These are phyloP conservation scores for Paspalum notatum DNA, from an alignment of 176 grass and related monocot genomes.

Conservation along the genomic window DNA sequence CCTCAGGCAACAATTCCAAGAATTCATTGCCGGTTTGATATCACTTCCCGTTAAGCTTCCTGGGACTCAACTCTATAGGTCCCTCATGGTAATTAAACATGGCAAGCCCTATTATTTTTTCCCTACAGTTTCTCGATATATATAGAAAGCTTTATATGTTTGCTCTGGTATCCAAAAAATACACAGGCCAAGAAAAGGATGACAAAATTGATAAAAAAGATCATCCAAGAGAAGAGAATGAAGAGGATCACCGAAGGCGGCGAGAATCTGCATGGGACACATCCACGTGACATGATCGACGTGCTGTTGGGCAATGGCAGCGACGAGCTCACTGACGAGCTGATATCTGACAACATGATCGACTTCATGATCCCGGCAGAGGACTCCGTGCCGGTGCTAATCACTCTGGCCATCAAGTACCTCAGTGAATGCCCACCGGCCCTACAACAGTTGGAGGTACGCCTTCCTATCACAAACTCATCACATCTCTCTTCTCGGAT, in stretches of 20 bases:
- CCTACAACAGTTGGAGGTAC: slow-evolving; percentile 76
- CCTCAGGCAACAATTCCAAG: slow-evolving; percentile 80
- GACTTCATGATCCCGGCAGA: slow-evolving; percentile 98
- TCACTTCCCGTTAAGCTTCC: slow-evolving; percentile 88
- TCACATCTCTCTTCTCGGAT: background rate
- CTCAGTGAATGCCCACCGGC: slow-evolving; percentile 81
- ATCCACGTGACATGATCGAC: slow-evolving; percentile 59
- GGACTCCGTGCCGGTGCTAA: slow-evolving; percentile 90
- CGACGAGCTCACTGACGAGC: slow-evolving; percentile 71
- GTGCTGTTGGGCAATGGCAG: slow-evolving; percentile 66
- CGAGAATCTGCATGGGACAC: background rate
- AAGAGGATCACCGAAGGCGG: background rate
- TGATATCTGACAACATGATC: slow-evolving; percentile 99
- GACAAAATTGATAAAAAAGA: slow-evolving; percentile 66
- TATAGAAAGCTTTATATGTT: background rate
- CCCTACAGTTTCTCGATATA: background rate
- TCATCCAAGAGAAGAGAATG: slow-evolving; percentile 85
- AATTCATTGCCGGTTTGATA: slow-evolving; percentile 94
- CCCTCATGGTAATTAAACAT: slow-evolving; percentile 67
- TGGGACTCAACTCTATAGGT: slow-evolving; percentile 76
- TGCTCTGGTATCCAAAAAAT: background rate
- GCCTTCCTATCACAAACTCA: background rate
- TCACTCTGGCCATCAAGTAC: slow-evolving; percentile 92
- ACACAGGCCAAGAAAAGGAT: slow-evolving; percentile 91
- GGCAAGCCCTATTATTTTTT: too few species aligned